Base-by-base conservation (phyloP, 176 grass and related monocot species). In the Avena atlantica region DNA sequence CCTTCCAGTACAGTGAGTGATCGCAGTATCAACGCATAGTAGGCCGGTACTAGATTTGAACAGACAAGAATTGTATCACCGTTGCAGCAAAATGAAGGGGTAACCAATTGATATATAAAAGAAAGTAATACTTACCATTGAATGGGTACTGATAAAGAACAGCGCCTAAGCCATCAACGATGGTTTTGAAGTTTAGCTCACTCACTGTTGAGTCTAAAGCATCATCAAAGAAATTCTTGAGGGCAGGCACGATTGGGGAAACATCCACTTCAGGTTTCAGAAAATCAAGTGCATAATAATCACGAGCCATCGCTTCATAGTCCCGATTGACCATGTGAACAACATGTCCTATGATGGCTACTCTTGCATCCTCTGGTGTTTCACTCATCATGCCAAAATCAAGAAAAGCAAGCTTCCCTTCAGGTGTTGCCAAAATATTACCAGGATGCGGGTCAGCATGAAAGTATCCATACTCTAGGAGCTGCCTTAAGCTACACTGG, bases 301-400 rank as follows among this genome's bases (percentile, higher is more conserved):
- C 97, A 74, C 85, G 89, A 78, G 97, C 97, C 97, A 98, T 98
- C 1, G 94, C 97, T 84, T 98, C 92, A 70, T 94, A 98, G 44
- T 98, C 97, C 80, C 97, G 83, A 89, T 98, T 98, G 80, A 98
- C 97, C 94, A 98, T 90, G 87, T 98, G 97, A 63, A 98, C 94
- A 42, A 94, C 89, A 87, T 98, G 97, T 44, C 97, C 90, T 70
- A 98, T 98, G 60, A 98, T 98, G 70, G 96, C 97, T 81, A 91
- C 88, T 69, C 97, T 90, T 57, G 97, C 97, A 77, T 92, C 94
- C 58, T 98, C 97, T 61, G 97, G 97, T 67, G 97, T 98, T 88
- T 98, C 97, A 76, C 93, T 96, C 97, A 98, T 98, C 97, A 96
- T 98, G 40, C 97, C 97, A 79, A 98, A 98, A 91, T 96, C 94